Base-by-base conservation (phyloP, 805 yeast species). In the Pichia insulana region DNA sequence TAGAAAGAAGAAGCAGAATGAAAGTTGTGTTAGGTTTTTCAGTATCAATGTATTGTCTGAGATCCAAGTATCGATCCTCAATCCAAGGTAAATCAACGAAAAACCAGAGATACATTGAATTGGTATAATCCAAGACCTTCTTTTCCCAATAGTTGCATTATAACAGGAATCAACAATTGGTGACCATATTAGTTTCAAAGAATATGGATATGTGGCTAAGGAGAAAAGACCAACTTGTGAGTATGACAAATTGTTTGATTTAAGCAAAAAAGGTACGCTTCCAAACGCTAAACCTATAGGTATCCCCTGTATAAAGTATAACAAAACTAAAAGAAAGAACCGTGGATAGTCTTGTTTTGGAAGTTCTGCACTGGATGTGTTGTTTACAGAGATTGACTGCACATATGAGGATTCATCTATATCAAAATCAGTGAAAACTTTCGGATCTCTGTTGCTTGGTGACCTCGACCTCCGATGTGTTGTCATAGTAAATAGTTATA, bases 221-320 rank as follows among this genome's bases (percentile, higher is more conserved):
- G 95, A 77, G 59, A 92, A 92, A 3, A 89, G 57, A 1, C 97
- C 98, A 7, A 92, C 84, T 54, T 89, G 94, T 0, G 96, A 78
- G 57, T 85, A 92, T 11, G 88, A 74, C 13, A 90, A 71, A 44
- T 83, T 78, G 28, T 64, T 65, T 4, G 90, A 74, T 58, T 92
- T 92, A 44, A 92, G 69, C 16, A 92, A 64, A 55, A 89, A 92
- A 2, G 98, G 98, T 10, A 92, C 73, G 1, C 95, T 80, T 2
- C 98, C 98, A 66, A 90, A 88, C 2, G 96, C 95, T 28, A 92
- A 64, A 0, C 98, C 98, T 12, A 89, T 94, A 0, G 98, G 98
- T 6, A 92, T 78, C n/a, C 98, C 98, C 59, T 92, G 98, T 7
- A 89, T 70, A 38, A 88, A 65, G 58, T 92, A 92, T 28, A 92